Base-by-base conservation (phyloP, 768 basidiomycete species). In the Cystofilobasidium bisporidii region DNA sequence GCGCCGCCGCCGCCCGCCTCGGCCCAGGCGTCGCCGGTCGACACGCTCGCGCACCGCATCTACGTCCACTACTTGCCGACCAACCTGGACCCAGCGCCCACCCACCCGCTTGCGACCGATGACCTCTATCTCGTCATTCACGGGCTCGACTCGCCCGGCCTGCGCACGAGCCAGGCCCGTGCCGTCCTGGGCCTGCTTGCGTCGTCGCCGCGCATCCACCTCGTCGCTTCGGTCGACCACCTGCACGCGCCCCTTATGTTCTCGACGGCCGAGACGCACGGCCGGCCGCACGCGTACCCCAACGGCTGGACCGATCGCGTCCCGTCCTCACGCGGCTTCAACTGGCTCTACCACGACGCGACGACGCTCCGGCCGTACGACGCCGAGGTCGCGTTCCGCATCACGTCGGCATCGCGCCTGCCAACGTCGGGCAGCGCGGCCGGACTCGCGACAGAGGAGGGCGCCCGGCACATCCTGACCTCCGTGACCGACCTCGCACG, bases 401-500 rank as follows among this genome's bases (percentile, higher is more conserved):
- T 73, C 74, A 18, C 47, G 22, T 58, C 67, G 11, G 67, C 67
- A 0, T 69, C 69, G 30, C 67, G 68, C 40, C 63, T 63, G n/a
- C 41, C 70, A 14, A 57, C 71, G 78, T 36, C 50, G 43, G 77
- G 69, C 17, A 76, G 78, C n/a, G 69, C 65, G 0, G 78, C 79
- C 0, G 79, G 73, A 0, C 74, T 76, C 8, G 78, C 75, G 6
- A 78, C 72, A 81, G 92, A 80, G 85, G 86, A 65, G 87, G 92
- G 80, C 84, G 85, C 30, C 84, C 86, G 17, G 84, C 91, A 28
- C 76, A 84, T 97, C 70, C 81, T 98, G 15, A 86, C 85, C 11
- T 87, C 87, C 3, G 91, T 98, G 38, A 91, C 89, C 0, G 84
- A 86, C 60, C 90, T 89, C 71, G 90, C 93, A 4, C 85, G 87